Base-by-base conservation (phyloP, 345 rosid genomes). In the Salix suchowensis region DNA sequence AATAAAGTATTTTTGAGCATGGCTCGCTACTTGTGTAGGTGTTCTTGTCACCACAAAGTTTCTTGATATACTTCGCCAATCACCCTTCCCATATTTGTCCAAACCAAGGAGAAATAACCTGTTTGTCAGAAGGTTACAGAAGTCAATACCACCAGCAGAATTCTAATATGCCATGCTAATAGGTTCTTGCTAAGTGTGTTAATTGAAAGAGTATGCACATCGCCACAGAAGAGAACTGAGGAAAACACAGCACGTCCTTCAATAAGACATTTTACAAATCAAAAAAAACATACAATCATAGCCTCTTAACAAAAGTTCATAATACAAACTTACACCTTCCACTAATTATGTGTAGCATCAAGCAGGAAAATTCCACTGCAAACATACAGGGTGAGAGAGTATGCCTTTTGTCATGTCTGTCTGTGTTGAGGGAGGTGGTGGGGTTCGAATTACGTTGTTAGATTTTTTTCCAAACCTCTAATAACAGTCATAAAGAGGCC, bases 71-170 rank as follows among this genome's bases (percentile, higher is more conserved):
- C 74, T 46, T 46, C 60, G n/a, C 74, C 60, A 71, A 24, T 18
- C 74, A n/a, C 74, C 74, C 58, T 71, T 71, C 19, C 74, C 74
- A 30, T n/a, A 26, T 40, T 54, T 71, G n/a, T 54, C 19, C 74
- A 71, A 16, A 24, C 74, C 74, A 23, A 42, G 34, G 15, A 71
- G 62, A 28, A 71, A 71, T 28, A 71, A 24, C 32, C 58, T 37
- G 65, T 26, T 75, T 28, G n/a, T 66, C 30, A 76, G 74, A 78
- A 76, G 18, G 50, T 69, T 4, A 34, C 15, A 68, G 44, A 37
- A 74, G 77, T 67, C 34, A 76, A 39, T 36, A 26, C 54, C 73
- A 64, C 19, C 55, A 50, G 55, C 0, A 50, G 6, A 50, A 50
- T 16, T 50, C 55, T 50, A 50, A 50, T 15, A 50, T 50, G n/a